These are phyloP conservation scores for Yarrowia divulgata DNA, from an alignment of 805 yeast species.

Conservation along the genomic window DNA sequence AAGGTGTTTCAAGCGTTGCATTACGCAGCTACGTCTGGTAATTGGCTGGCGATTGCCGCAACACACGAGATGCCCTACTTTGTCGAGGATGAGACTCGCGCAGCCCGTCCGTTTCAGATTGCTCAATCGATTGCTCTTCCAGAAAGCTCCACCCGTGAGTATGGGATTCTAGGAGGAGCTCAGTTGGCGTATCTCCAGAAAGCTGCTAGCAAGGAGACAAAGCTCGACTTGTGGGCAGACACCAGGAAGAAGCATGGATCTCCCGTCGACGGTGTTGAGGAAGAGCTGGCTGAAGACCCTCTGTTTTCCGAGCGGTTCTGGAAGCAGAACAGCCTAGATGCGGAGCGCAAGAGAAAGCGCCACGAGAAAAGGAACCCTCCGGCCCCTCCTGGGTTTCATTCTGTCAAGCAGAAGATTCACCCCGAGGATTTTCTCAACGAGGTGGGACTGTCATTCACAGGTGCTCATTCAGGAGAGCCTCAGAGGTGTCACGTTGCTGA, in stretches of 20 bases:
- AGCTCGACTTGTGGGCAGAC: constrained; percentile 15
- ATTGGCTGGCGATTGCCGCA: neutral
- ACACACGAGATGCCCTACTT: constrained; percentile 12
- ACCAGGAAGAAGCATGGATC: neutral
- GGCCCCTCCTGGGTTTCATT: neutral
- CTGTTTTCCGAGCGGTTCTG: constrained; percentile 8
- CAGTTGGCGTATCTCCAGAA: neutral
- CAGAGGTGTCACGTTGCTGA: neutral
- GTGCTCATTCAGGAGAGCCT: neutral
- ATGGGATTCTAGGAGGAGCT: neutral
- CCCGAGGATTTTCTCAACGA: neutral
- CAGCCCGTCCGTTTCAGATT: neutral
- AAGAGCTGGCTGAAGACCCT: constrained; percentile 1
- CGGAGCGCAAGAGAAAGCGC: neutral
- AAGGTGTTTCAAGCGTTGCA: neutral
- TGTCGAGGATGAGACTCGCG: neutral
- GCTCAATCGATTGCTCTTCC: neutral
- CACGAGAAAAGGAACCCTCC: neutral
- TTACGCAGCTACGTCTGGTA: neutral
- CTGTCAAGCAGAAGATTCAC: neutral
- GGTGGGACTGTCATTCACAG: neutral
- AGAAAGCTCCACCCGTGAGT: neutral
- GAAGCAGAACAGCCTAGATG: neutral
- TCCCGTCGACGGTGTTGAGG: neutral
- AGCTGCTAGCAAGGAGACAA: neutral